Evolutionary conservation across 306 rosid species (phyloP).

Genomic region (Prunus dulcis): DNA sequence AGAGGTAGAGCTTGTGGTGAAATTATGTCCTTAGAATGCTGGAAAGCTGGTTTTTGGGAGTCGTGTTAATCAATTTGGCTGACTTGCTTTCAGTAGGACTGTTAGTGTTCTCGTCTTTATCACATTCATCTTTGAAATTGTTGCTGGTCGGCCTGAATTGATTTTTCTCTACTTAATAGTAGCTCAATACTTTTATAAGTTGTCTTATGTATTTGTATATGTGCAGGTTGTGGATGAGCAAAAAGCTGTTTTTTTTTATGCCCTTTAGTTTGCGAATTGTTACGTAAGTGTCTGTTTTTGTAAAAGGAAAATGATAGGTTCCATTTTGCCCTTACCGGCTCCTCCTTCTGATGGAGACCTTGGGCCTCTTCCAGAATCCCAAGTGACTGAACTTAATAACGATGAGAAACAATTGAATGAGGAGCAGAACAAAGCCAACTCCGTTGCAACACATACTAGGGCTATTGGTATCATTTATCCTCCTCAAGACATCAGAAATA

Average conservation of each 20-base stretch:
- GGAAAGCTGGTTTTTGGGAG: background rate
- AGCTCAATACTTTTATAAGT: background rate
- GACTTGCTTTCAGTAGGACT: background rate
- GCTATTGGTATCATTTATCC: conserved; percentile 94
- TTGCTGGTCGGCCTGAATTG: background rate
- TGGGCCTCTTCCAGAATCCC: conserved; percentile 59
- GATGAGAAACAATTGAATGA: conserved; percentile 31
- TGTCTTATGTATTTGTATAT: background rate
- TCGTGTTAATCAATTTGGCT: background rate
- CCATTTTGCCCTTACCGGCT: conserved; percentile 87
- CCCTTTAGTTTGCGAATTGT: background rate
- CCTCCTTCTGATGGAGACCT: conserved; percentile 74
- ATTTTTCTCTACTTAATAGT: background rate
- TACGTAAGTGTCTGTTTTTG: background rate
- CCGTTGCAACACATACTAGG: conserved; percentile 82
- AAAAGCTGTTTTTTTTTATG: background rate
- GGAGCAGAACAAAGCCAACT: conserved; percentile 40
- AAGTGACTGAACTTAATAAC: conserved; percentile 34
- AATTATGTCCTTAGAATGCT: background rate
- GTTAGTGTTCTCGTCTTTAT: background rate
- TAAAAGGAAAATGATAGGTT: conserved; percentile 15
- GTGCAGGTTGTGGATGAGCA: conserved; percentile 4
- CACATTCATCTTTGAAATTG: background rate
- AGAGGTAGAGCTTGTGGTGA: background rate
- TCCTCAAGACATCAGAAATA: conserved; percentile 80